Evolutionary conservation across 1,284 basidiomycete genomes (phyloP).

Genomic region (Volvariella volvacea): DNA sequence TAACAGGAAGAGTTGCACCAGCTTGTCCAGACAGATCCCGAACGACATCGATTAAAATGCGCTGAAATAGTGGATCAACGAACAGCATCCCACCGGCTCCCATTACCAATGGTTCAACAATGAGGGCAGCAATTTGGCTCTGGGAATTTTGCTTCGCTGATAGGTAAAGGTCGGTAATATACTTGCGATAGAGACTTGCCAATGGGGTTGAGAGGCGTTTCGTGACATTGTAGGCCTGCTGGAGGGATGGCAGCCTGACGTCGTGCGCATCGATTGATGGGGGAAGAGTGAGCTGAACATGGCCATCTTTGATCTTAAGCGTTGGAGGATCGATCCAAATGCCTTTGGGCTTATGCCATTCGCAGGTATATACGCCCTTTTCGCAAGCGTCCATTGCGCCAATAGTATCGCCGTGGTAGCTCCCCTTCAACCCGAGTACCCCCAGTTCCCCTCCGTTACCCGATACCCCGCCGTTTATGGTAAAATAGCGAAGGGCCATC

Average conservation of each 20-base stretch:
- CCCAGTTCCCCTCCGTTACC: constrained; percentile 58
- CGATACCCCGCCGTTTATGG: constrained; percentile 33
- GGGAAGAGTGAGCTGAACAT: constrained; percentile 55
- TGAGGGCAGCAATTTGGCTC: constrained; percentile 60
- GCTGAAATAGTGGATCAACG: constrained; percentile 95
- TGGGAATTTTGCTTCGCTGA: constrained; percentile 34
- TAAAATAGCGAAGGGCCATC: constrained; percentile 85
- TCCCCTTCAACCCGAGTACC: constrained; percentile 85
- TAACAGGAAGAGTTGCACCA: constrained; percentile 73
- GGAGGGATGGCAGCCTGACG: constrained; percentile 36
- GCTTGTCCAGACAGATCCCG: constrained; percentile 28
- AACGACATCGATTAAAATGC: constrained; percentile 78
- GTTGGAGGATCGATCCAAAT: constrained; percentile 92
- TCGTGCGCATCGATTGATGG: constrained; percentile 31
- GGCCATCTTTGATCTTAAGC: constrained; percentile 61
- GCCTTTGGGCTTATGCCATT: constrained; percentile 93
- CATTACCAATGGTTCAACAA: constrained; percentile 91
- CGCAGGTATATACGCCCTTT: constrained; percentile 90
- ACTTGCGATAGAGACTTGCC: constrained; percentile 55
- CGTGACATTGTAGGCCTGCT: constrained; percentile 70
- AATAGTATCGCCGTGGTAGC: constrained; percentile 98
- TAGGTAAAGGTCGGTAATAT: constrained; percentile 55
- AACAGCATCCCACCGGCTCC: constrained; percentile 98
- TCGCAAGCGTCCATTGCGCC: constrained; percentile 95
- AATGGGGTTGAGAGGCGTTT: constrained; percentile 56